Conservation (phyloP, 345 rosid genomes). For the Hibiscus mutabilis region DNA sequence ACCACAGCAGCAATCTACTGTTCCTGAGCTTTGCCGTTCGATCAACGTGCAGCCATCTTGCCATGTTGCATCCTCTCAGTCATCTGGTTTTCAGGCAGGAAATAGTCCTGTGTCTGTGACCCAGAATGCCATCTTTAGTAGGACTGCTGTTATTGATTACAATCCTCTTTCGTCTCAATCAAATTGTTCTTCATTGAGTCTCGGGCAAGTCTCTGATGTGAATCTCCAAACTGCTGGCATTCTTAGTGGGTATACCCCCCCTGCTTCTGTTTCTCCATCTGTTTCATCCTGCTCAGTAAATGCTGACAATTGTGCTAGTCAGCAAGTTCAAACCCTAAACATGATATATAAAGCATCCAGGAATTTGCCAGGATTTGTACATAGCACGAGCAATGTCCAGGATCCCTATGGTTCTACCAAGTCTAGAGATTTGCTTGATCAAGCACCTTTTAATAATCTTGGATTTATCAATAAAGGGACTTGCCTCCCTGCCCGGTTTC, state of each 20-base stretch:
- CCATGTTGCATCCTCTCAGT: conserved; percentile 46
- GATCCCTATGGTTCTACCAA: conserved; percentile 29
- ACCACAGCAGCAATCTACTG: conserved; percentile 26
- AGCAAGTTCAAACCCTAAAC: conserved; percentile 28
- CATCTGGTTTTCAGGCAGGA: conserved; percentile 36
- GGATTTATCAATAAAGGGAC: conserved; percentile 34
- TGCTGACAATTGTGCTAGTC: conserved; percentile 24
- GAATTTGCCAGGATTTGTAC: conserved; percentile 24
- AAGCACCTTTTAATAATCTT: conserved; percentile 32
- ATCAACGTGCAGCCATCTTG: conserved; percentile 62
- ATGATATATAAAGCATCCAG: conserved; percentile 21
- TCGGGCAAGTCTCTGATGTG: conserved; percentile 25
- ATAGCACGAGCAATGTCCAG: conserved; percentile 23
- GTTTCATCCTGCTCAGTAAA: conserved; percentile 32
- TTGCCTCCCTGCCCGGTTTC: conserved; percentile 32
- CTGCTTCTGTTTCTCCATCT: conserved; percentile 34
- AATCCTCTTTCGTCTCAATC: conserved; percentile 34
- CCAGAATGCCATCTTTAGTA: conserved; percentile 32
- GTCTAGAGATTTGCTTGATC: conserved; percentile 38
- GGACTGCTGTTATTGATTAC: conserved; percentile 32
- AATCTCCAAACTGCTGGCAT: conserved; percentile 30
- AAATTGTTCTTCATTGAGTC: conserved; percentile 28
- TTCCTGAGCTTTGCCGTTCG: conserved; percentile 32
- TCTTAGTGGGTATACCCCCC: conserved; percentile 26
- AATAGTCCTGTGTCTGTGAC: conserved; percentile 35